A percentile compares a stretch with the other conserved stretches of the same genome.
Conservation (phyloP, 371 early-diverging fungal species). For the Phascolomyces articulosus region DNA sequence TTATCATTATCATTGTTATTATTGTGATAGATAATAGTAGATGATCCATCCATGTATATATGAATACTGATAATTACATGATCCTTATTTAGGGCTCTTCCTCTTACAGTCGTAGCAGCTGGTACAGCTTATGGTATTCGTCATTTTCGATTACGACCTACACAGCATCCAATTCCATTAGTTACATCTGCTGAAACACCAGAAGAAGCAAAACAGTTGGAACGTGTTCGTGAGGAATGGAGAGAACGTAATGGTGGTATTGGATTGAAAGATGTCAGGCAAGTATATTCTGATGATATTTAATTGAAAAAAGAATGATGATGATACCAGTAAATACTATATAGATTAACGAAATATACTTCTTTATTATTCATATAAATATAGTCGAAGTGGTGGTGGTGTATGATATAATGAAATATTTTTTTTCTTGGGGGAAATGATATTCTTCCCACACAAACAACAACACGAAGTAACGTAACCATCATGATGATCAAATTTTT, state of each 20-base stretch:
- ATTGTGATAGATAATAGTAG: too few species aligned
- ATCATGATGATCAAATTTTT: too few species aligned
- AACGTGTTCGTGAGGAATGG: conserved; percentile 40
- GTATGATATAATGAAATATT: not conserved
- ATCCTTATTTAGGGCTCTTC: not conserved
- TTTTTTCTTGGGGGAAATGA: too few species aligned
- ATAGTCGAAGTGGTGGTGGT: conserved; percentile 8
- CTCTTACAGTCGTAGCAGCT: not conserved
- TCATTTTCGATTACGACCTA: not conserved
- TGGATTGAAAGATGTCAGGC: conserved; percentile 44
- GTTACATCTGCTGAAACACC: conserved; percentile 30
- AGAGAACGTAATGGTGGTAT: conserved; percentile 39
- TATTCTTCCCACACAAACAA: too few species aligned
- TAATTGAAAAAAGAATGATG: too few species aligned
- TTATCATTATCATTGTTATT: not conserved
- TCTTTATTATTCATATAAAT: not conserved
- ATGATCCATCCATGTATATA: too few species aligned
- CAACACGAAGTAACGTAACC: too few species aligned
- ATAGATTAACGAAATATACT: not conserved
- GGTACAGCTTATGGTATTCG: conserved; percentile 1
- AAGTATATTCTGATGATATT: not conserved
- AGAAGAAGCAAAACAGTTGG: conserved; percentile 32
- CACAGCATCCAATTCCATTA: conserved; percentile 12
- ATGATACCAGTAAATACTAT: too few species aligned
- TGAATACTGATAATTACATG: not conserved